Base-by-base conservation (phyloP, 2,329 filamentous ascomycete species). In the Chrysoporthe puriensis region DNA sequence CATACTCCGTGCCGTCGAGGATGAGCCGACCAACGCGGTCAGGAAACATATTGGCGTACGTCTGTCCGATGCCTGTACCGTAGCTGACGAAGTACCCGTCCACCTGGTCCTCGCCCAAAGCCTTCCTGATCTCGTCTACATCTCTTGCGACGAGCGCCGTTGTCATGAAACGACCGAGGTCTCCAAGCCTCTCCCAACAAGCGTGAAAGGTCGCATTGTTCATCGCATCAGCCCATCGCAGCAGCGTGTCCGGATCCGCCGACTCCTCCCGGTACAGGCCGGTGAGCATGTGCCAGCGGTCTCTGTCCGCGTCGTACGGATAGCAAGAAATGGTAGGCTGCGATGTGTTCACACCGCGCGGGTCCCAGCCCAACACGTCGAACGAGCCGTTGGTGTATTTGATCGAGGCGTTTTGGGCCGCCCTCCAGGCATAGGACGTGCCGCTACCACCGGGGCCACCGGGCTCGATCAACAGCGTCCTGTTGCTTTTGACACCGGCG, bases 321-420 rank as follows among this genome's bases (percentile, higher is more conserved):
- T 80, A 85, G 74, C 84, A 86, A 1, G 81, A 74, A 2, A 82
- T 72, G 4, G 79, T 73, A 0, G 84, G 84, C 7, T 78, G 78
- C 1, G 83, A 81, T 0, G 76, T 73, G 70, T 85, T 85, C 64
- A 86, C 82, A 1, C 84, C 84, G 3, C 84, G 80, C n/a, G 84
- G 84, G 63, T 86, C 84, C 80, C 82, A 86, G n/a, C 83, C 82
- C 16, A 86, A 73, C 6, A 85, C 80, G 67, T 85, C 83, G 32
- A 79, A 83, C 32, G 75, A 72, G 32, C 79, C 77, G 43, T 78
- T 78, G 66, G 81, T 83, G 14, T 85, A 73, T 3, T 80, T 79
- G 46, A 82, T 68, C 40, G 57, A 44, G 21, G 13, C 32, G 0
- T 69, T 64, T 66, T 83, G 78, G 3, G 76, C 78, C 0, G 70